Evolutionary conservation across 2,329 filamentous ascomycete genomes (phyloP), one percentile per base, ranked within the genome.

Genomic region (Shiraia sp.): DNA sequence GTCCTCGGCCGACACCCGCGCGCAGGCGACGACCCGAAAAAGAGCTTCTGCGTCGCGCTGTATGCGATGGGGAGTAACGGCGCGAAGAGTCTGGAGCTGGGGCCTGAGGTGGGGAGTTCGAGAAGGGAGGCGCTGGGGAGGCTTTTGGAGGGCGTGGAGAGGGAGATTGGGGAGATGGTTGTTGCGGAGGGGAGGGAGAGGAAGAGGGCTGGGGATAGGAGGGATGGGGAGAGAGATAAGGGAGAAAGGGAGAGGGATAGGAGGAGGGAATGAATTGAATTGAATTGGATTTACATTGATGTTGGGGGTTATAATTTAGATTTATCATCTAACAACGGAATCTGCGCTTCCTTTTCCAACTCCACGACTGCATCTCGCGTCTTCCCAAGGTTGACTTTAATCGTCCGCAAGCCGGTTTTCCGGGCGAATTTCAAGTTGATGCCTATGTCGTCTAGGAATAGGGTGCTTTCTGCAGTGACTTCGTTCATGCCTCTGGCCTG

Each of bases 371-470:
- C 91, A 65, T 91, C 84, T 63, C 81, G 87, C 1, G 87, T 82
- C 66, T 79, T 82, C 2, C 91, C 91, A 19, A 97, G 72, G 7
- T 80, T 75, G 1, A 97, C 93, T 71, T 92, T 96, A 52, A 97
- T 79, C 0, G 92, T 97, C 41, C 78, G 72, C 67, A 97, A 85
- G 0, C 92, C 92, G 15, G 83, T 74, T 34, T 78, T 78, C 69
- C 78, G 87, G 1, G 84, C 93, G 31, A 79, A 85, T 75, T 91
- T 93, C 43, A 97, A 69, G 66, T 99, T 99, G 70, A 91, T 85
- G 2, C 93, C 93, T 66, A 99, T 96, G 59, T 96, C 91, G 66
- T 96, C 93, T 35, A 96, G 71, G 65, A 99, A 99, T 4, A 95
- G 71, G 31, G 96, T 75, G 40, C 96, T 89, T 1, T 73, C 73